Evolutionary conservation across 805 yeast genomes (phyloP).

Genomic region (Cyberlindnera saturnus): DNA sequence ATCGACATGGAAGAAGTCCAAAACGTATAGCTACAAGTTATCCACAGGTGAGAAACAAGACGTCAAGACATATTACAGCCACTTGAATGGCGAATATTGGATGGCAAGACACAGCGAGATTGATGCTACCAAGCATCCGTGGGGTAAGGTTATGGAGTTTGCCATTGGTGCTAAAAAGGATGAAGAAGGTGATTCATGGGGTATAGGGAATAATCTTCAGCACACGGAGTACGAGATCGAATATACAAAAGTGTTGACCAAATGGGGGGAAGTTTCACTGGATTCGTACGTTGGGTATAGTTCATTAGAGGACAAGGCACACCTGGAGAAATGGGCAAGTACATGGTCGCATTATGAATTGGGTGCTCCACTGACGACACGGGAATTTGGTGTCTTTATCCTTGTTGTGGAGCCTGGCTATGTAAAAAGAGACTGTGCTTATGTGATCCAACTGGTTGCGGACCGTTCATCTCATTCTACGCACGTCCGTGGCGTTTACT

Average conservation of each 20-base stretch:
- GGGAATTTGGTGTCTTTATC: conserved; percentile 33
- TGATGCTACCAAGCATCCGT: conserved; percentile 16
- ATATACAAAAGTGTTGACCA: conserved; percentile 29
- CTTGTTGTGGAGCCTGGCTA: conserved; percentile 23
- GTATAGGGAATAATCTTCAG: conserved; percentile 20
- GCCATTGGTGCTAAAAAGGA: conserved; percentile 24
- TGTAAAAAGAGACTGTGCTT: conserved; percentile 19
- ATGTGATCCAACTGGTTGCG: conserved; percentile 29
- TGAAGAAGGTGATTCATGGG: conserved; percentile 5
- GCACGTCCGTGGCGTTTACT: conserved; percentile 29
- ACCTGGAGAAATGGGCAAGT: conserved; percentile 22
- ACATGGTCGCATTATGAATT: conserved; percentile 31
- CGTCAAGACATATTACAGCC: conserved; percentile 28
- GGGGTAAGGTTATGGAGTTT: conserved; percentile 22
- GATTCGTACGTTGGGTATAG: conserved; percentile 16
- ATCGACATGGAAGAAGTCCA: conserved; percentile 27
- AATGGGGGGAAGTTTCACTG: conserved; percentile 20
- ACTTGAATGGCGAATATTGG: conserved; percentile 28
- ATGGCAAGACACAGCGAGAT: conserved; percentile 27
- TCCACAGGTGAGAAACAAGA: conserved; percentile 20
- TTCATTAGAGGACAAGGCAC: conserved; percentile 2
- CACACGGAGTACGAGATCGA: conserved; percentile 29
- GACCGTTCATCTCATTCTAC: conserved; percentile 19
- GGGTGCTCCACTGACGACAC: conserved; percentile 29
- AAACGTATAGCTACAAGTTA: conserved; percentile 24